Percentiles rank a stretch among this genome's conserved stretches.
These are phyloP conservation scores for Lactifluus subvellereus DNA, from an alignment of 768 basidiomycete species.

Conservation along the genomic window DNA sequence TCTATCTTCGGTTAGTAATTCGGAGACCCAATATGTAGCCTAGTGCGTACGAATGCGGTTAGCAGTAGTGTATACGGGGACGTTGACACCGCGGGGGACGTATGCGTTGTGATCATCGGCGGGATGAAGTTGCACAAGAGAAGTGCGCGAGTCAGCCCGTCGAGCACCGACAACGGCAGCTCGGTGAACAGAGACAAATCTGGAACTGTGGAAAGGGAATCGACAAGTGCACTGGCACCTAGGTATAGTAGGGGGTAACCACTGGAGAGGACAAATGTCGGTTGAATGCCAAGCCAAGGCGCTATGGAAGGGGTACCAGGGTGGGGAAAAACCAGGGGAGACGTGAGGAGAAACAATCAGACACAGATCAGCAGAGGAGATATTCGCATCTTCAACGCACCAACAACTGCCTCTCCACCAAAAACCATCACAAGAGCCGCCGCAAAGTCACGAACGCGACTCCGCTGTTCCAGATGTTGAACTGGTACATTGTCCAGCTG, in stretches of 20 bases:
- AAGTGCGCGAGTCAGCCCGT: constrained; percentile 23
- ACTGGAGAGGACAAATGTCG: constrained; percentile 20
- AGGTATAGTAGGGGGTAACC: constrained; percentile 12
- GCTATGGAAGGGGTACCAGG: not conserved
- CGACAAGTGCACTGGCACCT: constrained; percentile 10
- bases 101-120: constrained; percentile 17
- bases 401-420: constrained; percentile 23
- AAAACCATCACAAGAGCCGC: constrained; percentile 24
- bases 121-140: constrained; percentile 24
- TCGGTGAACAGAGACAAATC: constrained; percentile 19
- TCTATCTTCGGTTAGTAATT: constrained; percentile 13
- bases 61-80: constrained; percentile 22
- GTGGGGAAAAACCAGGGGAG: not conserved
- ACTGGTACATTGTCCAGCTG: not conserved
- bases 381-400: constrained; percentile 7
- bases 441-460: constrained; percentile 20
- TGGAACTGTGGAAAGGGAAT: constrained; percentile 17
- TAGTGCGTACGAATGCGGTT: constrained; percentile 19
- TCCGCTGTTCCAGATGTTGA: constrained; percentile 9
- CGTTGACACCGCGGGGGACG: constrained; percentile 15
- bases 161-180: constrained; percentile 13
- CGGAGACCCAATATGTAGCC: not conserved
- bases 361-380: not conserved
- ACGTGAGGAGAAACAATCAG: not conserved
- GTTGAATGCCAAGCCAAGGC: constrained; percentile 22